Conservation (phyloP, 1,139 yeast genomes). For the Taphrina pruni region DNA sequence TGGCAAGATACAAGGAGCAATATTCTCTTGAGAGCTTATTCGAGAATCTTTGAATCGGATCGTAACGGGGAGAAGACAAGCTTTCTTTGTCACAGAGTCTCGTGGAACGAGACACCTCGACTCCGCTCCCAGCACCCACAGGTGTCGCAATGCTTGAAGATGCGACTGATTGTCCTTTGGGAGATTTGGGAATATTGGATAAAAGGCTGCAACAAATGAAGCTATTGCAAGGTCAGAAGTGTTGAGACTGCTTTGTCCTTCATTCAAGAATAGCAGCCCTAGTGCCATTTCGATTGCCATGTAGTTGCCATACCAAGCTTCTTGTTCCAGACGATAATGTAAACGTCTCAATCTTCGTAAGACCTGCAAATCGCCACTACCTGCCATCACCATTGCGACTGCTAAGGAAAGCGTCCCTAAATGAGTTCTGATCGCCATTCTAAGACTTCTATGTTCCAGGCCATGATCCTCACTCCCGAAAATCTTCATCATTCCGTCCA, state of each 20-base stretch:
- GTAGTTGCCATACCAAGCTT: constrained; percentile 65
- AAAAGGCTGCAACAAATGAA: constrained; percentile 70
- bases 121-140: constrained; percentile 88
- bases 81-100: constrained; percentile 58
- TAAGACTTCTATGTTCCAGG: constrained; percentile 68
- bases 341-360: constrained; percentile 73
- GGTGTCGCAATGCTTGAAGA: constrained; percentile 83
- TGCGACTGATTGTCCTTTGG: constrained; percentile 60
- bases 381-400: constrained; percentile 80
- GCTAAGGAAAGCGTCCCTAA: constrained; percentile 69
- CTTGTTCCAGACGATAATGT: constrained; percentile 63
- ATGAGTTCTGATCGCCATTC: constrained; percentile 62
- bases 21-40: constrained; percentile 5
- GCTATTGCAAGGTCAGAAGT: constrained; percentile 72
- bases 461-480: constrained; percentile 57
- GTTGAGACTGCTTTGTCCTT: constrained; percentile 86
- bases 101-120: constrained; percentile 78
- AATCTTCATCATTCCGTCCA: constrained; percentile 68
- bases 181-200: constrained; percentile 69
- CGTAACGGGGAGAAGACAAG: constrained; percentile 33
- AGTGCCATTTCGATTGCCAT: constrained; percentile 82
- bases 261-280: constrained; percentile 87
- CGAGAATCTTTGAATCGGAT: constrained; percentile 15
- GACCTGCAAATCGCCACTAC: constrained; percentile 83
- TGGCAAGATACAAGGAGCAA: constrained; percentile 48